Evolutionary conservation across 192 early-diverging fungal genomes (phyloP), one percentile per base, ranked within the genome.

Genomic region (Coemansia sp.): DNA sequence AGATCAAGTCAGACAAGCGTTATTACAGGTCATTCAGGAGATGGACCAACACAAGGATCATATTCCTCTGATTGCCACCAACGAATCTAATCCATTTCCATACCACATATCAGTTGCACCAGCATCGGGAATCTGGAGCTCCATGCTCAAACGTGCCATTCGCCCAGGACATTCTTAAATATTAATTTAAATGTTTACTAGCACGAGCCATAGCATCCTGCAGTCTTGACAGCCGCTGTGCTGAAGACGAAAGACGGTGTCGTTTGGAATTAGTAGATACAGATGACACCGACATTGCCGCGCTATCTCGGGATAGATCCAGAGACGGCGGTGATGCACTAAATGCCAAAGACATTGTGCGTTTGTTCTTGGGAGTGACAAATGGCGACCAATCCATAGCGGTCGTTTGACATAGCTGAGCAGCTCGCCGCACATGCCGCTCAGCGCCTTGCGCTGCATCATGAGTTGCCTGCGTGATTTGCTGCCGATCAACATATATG

Each of bases 131-230:
- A 43, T 77, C 6, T 77, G 73, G 73, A 63, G 59, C 44, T 70
- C 67, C n/a, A 77, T 77, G 73, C 61, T 77, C 47, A 77, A 77
- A 36, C 62, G 73, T 0, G 73, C 73, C 13, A 77, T 77, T 12
- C 68, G 59, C 15, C 67, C 73, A 2, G 50, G 62, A 26, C 49
- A 50, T 1, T 56, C 56, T 11, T 65, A 51, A 35, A 5, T 63
- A 70, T 15, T 56, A 39, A 28, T 31, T 19, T n/a, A 69, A 45
- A 12, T 69, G 66, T 47, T 59, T 61, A 44, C 55, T 65, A 8
- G 72, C 72, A 10, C 72, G 66, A 33, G 54, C 58, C 14, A 76
- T 65, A 13, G 72, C 72, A 37, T 47, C 47, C 40, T 76, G 72
- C 37, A 76, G 55, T 9, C 50, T 39, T 12, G 65, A 59, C 26